These are phyloP conservation scores for Fomitopsis pinicola DNA, from an alignment of 1,284 basidiomycete species.

Conservation along the genomic window DNA sequence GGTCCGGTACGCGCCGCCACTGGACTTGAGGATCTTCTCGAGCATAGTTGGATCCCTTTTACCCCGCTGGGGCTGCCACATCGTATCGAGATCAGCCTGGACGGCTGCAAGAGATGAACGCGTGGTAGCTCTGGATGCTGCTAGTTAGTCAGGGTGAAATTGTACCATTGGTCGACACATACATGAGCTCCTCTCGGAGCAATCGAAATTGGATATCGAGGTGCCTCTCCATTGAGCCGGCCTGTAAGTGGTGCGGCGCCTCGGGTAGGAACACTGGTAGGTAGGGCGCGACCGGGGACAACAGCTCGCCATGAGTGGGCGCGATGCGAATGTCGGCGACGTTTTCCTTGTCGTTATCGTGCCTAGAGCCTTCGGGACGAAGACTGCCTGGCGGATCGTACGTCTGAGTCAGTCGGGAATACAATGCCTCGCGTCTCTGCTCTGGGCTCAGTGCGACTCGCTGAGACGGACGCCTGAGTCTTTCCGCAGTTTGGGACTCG, in stretches of 20 bases:
- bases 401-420: constrained; percentile 19
- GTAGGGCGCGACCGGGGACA: constrained; percentile 25
- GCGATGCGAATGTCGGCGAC: constrained; percentile 33
- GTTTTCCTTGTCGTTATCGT: constrained; percentile 35
- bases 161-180: constrained; percentile 4
- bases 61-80: constrained; percentile 7
- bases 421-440: constrained; percentile 15
- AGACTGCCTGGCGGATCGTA: constrained; percentile 27
- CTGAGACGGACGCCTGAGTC: constrained; percentile 27
- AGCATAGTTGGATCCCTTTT: constrained; percentile 19
- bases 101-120: constrained; percentile 39
- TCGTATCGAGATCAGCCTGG: constrained; percentile 27
- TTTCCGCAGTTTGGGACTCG: constrained; percentile 26
- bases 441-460: constrained; percentile 23
- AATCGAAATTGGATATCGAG: constrained; percentile 40
- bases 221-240: constrained; percentile 29
- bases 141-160: neutral
- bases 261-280: constrained; percentile 37
- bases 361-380: constrained; percentile 41
- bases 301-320: constrained; percentile 35
- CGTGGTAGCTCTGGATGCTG: constrained; percentile 40
- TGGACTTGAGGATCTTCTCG: constrained; percentile 18
- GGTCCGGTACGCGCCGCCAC: constrained; percentile 29
- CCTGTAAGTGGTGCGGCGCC: constrained; percentile 32
- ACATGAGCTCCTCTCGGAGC: constrained; percentile 37